A percentile compares a stretch with the other conserved stretches of the same genome.
phyloP scores from a whole-genome alignment of 495 filamentous ascomycete species.

The Neurospora pannonica region DNA sequence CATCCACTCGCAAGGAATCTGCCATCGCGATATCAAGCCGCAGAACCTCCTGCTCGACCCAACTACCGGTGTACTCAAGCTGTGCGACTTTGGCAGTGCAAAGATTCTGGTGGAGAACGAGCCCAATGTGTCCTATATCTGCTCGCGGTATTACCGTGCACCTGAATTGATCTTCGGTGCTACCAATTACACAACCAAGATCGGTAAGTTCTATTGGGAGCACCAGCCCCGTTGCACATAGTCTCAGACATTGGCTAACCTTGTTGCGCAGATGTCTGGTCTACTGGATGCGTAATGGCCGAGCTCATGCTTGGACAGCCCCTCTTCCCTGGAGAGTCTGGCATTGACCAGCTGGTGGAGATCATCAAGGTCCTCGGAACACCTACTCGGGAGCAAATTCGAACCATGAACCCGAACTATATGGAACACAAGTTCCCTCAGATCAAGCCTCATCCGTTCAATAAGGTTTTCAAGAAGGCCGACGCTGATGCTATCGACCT shows the following conservation, averaged over 20 bases:
- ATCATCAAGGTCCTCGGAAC: constrained; percentile 99
- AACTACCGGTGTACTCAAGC: constrained; percentile 80
- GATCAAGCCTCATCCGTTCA: constrained; percentile 98
- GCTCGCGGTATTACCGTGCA: constrained; percentile 96
- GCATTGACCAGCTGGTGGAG: constrained; percentile 96
- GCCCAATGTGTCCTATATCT: constrained; percentile 99
- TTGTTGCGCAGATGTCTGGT: constrained; percentile 80
- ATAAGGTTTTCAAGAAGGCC: constrained; percentile 96
- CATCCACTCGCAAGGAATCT: constrained; percentile 99
- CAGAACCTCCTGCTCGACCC: constrained; percentile 95
- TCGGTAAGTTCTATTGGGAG: constrained; percentile 55
- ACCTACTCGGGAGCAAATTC: constrained; percentile 95
- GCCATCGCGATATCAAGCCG: constrained; percentile 98
- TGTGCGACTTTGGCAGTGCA: constrained; percentile 97
- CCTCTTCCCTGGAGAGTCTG: constrained; percentile 97
- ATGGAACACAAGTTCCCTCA: constrained; percentile 99
- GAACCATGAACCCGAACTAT: constrained; percentile 99
- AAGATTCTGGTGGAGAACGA: constrained; percentile 99
- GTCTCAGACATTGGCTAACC: constrained; percentile 4
- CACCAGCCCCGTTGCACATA: background rate
- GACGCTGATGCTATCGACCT: constrained; percentile 87
- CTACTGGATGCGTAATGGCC: constrained; percentile 97
- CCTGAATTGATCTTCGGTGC: constrained; percentile 98
- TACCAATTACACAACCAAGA: constrained; percentile 99
- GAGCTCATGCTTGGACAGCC: constrained; percentile 98